A percentile compares a stretch with the other conserved stretches of the same genome.
These are phyloP conservation scores for Triadica sebifera DNA, from an alignment of 345 rosid species.

Conservation along the genomic window DNA sequence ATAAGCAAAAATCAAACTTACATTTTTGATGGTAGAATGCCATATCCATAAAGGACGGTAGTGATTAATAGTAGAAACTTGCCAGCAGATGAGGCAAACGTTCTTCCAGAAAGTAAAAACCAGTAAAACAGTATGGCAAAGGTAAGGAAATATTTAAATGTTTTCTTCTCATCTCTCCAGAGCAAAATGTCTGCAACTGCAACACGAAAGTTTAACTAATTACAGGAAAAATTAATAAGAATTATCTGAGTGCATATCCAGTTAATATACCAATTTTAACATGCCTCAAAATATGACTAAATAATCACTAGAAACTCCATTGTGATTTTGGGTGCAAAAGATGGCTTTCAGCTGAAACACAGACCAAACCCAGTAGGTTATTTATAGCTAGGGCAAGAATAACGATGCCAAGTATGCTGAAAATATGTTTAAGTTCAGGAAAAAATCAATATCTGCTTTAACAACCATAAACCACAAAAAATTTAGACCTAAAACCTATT, in stretches of 20 bases:
- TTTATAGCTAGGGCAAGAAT: neutral
- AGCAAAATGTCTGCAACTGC: conserved; percentile 87
- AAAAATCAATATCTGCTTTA: neutral
- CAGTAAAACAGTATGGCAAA: conserved; percentile 60
- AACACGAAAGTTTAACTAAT: conserved; percentile 26
- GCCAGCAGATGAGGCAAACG: conserved; percentile 67
- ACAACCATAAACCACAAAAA: neutral
- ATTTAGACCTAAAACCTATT: neutral
- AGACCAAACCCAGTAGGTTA: neutral
- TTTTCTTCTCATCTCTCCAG: conserved; percentile 90
- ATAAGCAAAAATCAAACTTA: conserved; percentile 38
- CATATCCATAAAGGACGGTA: conserved; percentile 50
- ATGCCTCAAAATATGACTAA: neutral
- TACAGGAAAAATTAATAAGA: conserved; percentile 4
- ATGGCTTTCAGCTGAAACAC: neutral
- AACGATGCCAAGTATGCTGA: neutral
- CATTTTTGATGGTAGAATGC: conserved; percentile 54
- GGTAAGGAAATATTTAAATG: conserved; percentile 56
- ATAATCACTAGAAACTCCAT: neutral
- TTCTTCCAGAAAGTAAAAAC: conserved; percentile 73
- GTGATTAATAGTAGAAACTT: conserved; percentile 55
- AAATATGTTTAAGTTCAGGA: neutral
- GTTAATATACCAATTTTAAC: neutral
- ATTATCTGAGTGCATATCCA: neutral
- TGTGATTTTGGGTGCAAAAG: neutral